A percentile compares a stretch with the other conserved stretches of the same genome.
Evolutionary conservation across 345 rosid genomes (phyloP).

Genomic region (Linum lewisii): DNA sequence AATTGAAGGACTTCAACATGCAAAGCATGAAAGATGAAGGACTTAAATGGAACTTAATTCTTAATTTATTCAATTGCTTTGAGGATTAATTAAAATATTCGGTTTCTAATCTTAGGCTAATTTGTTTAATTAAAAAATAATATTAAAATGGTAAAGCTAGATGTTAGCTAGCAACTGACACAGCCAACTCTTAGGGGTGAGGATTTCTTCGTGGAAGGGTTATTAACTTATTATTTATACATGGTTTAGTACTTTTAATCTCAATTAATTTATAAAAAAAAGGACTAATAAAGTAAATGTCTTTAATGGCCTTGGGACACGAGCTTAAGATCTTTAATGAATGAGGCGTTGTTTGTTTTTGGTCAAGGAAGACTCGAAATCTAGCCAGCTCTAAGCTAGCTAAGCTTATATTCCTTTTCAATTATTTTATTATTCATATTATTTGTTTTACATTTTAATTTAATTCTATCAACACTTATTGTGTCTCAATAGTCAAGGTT

Average conservation of each 20-base stretch:
- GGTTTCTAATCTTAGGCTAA: too few relatives aligned
- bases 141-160: not conserved
- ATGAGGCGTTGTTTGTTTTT: slow-evolving; percentile 12
- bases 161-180: slow-evolving; percentile 48
- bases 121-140: not conserved
- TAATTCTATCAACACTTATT: too few relatives aligned
- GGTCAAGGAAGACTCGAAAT: slow-evolving; percentile 39
- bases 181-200: slow-evolving; percentile 49
- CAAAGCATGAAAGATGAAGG: too few relatives aligned
- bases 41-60: too few relatives aligned
- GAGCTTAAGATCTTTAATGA: slow-evolving; percentile 36
- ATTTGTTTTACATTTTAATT: too few relatives aligned
- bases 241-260: slow-evolving; percentile 11
- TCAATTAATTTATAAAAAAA: not conserved
- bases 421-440: too few relatives aligned
- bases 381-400: slow-evolving; percentile 18
- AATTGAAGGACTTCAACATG: too few relatives aligned
- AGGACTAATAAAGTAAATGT: not conserved
- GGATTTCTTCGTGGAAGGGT: slow-evolving; percentile 3
- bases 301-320: slow-evolving; percentile 23
- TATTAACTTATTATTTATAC: slow-evolving; percentile 15
- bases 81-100: not conserved
- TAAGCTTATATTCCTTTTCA: not conserved
- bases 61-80: not conserved
- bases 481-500: too few relatives aligned